A percentile compares a stretch with the other conserved stretches of the same genome.
Evolutionary conservation across 2,329 filamentous ascomycete species (phyloP).

Genomic region (Colletotrichum sp.): DNA sequence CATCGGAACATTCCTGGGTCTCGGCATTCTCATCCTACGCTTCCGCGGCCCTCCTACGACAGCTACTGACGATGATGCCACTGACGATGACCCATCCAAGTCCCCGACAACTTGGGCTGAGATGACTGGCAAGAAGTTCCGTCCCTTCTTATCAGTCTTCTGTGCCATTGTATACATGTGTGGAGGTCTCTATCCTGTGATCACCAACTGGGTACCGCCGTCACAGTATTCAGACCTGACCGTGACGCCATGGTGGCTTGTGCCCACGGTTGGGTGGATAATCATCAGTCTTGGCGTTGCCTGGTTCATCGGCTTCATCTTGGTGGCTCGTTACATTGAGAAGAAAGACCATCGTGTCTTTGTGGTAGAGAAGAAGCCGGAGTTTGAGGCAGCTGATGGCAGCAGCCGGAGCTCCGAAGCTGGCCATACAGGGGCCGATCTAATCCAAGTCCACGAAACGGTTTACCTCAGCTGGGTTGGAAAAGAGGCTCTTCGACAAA

Average conservation of each 20-base stretch:
- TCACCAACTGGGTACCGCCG: slow-evolving; percentile 37
- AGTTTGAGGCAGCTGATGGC: slow-evolving; percentile 34
- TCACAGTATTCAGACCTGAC: neutral
- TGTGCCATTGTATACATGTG: slow-evolving; percentile 34
- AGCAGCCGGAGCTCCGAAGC: neutral
- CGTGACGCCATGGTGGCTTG: slow-evolving; percentile 31
- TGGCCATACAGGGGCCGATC: slow-evolving; percentile 21
- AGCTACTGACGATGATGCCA: neutral
- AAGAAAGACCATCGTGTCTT: slow-evolving; percentile 35
- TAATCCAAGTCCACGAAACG: slow-evolving; percentile 41
- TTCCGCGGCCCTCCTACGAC: slow-evolving; percentile 35
- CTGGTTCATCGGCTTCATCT: slow-evolving; percentile 40
- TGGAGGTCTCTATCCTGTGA: slow-evolving; percentile 36
- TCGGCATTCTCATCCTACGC: slow-evolving; percentile 40
- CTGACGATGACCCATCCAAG: slow-evolving; percentile 2
- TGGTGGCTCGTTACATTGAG: slow-evolving; percentile 31
- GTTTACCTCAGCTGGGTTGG: slow-evolving; percentile 40
- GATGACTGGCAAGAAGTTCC: slow-evolving; percentile 35
- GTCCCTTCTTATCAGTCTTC: slow-evolving; percentile 33
- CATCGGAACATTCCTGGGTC: slow-evolving; percentile 36
- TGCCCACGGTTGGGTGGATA: slow-evolving; percentile 34
- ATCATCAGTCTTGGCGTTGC: slow-evolving; percentile 30
- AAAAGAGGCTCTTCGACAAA: slow-evolving; percentile 27
- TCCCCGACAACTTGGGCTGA: slow-evolving; percentile 31
- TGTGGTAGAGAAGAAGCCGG: slow-evolving; percentile 37